Evolutionary conservation across 192 early-diverging fungal species (phyloP).

Genomic region (Umbelopsis sp.): DNA sequence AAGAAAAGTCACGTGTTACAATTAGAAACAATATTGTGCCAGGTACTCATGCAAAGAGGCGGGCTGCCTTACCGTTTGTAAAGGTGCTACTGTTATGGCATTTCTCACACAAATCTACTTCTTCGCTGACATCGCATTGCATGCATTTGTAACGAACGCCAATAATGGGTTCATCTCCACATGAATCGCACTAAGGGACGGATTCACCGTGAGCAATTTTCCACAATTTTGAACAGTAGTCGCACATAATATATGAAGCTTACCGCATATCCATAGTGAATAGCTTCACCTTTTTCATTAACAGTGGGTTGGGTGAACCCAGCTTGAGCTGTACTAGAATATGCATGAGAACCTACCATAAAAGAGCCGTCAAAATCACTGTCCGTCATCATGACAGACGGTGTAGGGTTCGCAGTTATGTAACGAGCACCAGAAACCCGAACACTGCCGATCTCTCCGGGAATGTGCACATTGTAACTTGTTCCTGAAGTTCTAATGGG

Average conservation of each 20-base stretch:
- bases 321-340: background rate
- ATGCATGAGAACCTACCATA: constrained; percentile 29
- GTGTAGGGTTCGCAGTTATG: background rate
- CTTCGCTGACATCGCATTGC: constrained; percentile 60
- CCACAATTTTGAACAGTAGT: too few relatives aligned
- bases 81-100: constrained; percentile 60
- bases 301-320: background rate
- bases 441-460: background rate
- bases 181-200: constrained; percentile 64
- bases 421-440: background rate
- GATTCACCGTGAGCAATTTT: too few relatives aligned
- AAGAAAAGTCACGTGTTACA: background rate
- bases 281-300: constrained; percentile 11
- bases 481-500: background rate
- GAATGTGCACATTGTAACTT: constrained; percentile 1
- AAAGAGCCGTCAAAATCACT: background rate
- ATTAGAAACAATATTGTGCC: background rate
- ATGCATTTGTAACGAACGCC: constrained; percentile 69
- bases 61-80: constrained; percentile 37
- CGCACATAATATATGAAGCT: too few relatives aligned
- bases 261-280: constrained; percentile 46
- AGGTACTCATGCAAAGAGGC: background rate
- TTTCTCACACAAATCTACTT: constrained; percentile 70
- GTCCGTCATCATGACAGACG: constrained; percentile 12
- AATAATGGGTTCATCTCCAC: constrained; percentile 71